Evolutionary conservation across 768 basidiomycete species (phyloP).

Genomic region (Serendipita vermifera): DNA sequence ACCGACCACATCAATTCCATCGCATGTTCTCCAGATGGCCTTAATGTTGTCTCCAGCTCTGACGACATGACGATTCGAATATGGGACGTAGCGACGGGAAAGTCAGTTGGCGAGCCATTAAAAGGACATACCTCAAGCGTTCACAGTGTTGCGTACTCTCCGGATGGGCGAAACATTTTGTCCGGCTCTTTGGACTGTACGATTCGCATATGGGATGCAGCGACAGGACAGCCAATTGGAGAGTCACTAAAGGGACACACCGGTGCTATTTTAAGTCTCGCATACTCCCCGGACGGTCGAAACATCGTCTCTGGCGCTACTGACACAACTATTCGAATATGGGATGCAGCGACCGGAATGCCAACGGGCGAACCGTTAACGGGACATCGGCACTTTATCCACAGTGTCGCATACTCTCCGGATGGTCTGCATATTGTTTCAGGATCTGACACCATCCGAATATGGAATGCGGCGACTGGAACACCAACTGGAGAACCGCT

Average conservation of each 20-base stretch:
- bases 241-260: constrained; percentile 20
- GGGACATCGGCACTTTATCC: constrained; percentile 14
- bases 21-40: constrained; percentile 22
- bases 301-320: constrained; percentile 22
- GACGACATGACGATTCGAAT: constrained; percentile 23
- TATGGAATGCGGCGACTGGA: constrained; percentile 24
- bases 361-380: too few species aligned
- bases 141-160: constrained; percentile 19
- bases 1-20: constrained; percentile 19
- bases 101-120: background rate
- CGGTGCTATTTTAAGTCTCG: constrained; percentile 19
- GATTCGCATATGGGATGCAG: constrained; percentile 25
- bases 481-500: constrained; percentile 21
- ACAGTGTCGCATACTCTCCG: constrained; percentile 19
- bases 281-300: constrained; percentile 23
- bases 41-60: constrained; percentile 21
- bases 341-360: constrained; percentile 20
- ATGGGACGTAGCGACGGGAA: constrained; percentile 21
- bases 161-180: constrained; percentile 20
- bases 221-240: constrained; percentile 22
- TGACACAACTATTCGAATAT: constrained; percentile 22
- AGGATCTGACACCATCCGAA: constrained; percentile 20
- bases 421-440: constrained; percentile 23
- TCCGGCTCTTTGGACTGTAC: constrained; percentile 20
- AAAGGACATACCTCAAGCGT: constrained; percentile 16